Base-by-base conservation (phyloP, 768 basidiomycete species). In the Pholiota molesta region DNA sequence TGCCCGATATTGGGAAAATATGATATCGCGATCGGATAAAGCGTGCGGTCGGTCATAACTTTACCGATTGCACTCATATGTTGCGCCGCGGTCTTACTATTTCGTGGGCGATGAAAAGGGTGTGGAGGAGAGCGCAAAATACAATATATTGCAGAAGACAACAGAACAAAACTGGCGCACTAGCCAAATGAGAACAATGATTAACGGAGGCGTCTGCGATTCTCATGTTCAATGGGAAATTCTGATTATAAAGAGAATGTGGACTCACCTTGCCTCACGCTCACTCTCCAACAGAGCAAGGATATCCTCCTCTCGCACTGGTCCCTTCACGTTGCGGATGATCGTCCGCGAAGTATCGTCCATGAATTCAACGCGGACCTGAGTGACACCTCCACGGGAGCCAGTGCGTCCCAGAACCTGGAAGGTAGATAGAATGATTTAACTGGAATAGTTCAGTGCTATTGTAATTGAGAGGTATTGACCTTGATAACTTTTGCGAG, bases 311-410 rank as follows among this genome's bases (percentile, higher is more conserved):
- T 95, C 91, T 65, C 94, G 83, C 62, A 99, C 96, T 63, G 97
- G 97, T 0, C 97, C 97, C 80, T 99, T 99, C 68, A 99, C 97
- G 81, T 99, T 99, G 57, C 97, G 93, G 79, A 98, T 97, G 78
- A 99, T 97, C 68, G 93, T 91, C 71, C 97, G 92, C 67, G 89
- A 87, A 59, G 92, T 87, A 77, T 99, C 96, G 76, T 99, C 97
- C 91, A 99, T 90, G 83, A 99, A 97, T 76, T 99, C 97, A 68
- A 99, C 97, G 68, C 97, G 94, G 79, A 98, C 96, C 83, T 98
- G 96, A 64, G 95, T 98, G 72, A 99, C 95, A 82, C 97, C 97
- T 81, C 97, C 97, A 75, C 97, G 94, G 71, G 96, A 98, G 65
- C 97, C 97, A 74, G 97, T 99, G 72, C 97, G 90, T 73, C 97